Base-by-base conservation (phyloP, 2,329 filamentous ascomycete genomes). In the Magnaporthiopsis poae region DNA sequence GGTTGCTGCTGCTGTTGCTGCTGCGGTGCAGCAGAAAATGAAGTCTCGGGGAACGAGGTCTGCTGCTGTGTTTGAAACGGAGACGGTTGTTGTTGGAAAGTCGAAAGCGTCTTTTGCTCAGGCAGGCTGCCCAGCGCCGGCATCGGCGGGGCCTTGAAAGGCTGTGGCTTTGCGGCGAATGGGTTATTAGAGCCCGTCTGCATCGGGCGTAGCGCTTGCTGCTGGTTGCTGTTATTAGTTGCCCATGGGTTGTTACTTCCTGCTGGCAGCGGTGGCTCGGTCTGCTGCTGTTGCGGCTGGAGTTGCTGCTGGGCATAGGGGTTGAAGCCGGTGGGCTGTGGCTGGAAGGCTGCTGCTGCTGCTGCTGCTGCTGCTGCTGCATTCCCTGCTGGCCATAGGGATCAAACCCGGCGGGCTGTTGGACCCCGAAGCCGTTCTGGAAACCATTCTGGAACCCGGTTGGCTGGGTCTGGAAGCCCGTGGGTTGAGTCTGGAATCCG, bases 171-270 rank as follows among this genome's bases (percentile, higher is more conserved):
- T 15, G 85, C 82, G 2, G 95, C 94, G 74, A 99, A 99, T 2
- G 95, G 95, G 75, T 99, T 99, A 81, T 99, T 99, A 21, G 95
- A 98, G 63, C 95, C 95, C 2, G 95, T 99, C 3, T 91, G 89
- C 74, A 92, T 90, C 5, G 92, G 90, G 74, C 90, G 88, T 69
- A 97, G 79, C 1, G 88, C 78, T 65, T 90, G 84, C 64, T 87
- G 81, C 68, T 85, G 81, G 69, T 84, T 84, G 69, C 84, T 84
- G 69, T 82, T 83, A 56, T 56, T 56, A 71, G 83, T 84, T 31
- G 91, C 90, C 91, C 94, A 99, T 0, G 95, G 95, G 76, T 99
- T 99, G 80, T 98, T 96, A 77, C 87, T 96, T 52, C 92, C 93
- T 31, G 93, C 82, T 69, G 91, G 89, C 27, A 88, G 81, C 27